Conservation (phyloP, 106 monocot species). For the Alisma plantagoaquatica region DNA sequence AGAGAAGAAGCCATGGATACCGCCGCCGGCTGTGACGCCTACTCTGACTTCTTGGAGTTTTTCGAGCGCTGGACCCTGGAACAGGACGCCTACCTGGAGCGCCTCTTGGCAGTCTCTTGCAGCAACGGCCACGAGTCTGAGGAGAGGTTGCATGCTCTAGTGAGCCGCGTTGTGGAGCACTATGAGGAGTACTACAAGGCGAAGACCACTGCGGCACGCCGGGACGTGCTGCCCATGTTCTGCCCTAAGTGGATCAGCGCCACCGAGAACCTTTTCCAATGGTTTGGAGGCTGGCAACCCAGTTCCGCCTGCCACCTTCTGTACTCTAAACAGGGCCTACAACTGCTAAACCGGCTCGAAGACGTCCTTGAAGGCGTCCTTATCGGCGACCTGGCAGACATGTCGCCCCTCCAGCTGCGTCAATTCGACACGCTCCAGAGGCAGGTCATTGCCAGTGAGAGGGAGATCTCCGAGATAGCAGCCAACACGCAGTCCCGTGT, state of each 20-base stretch:
- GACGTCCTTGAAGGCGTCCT: conserved; percentile 18
- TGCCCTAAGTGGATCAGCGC: conserved; percentile 43
- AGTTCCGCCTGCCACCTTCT: conserved; percentile 48
- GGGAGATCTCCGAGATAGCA: conserved; percentile 31
- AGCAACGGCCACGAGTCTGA: neutral
- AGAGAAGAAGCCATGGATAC: too few species aligned
- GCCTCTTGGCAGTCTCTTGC: conserved; percentile 24
- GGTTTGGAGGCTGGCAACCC: conserved; percentile 63
- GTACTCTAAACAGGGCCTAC: conserved; percentile 60
- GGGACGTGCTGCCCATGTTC: conserved; percentile 50
- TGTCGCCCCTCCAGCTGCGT: conserved; percentile 28
- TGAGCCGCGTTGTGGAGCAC: conserved; percentile 29
- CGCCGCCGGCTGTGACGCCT: too few species aligned
- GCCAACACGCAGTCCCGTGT: conserved; percentile 33
- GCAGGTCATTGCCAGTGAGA: conserved; percentile 20
- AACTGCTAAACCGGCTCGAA: conserved; percentile 28
- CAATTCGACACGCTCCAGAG: conserved; percentile 33
- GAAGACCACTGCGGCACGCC: conserved; percentile 25
- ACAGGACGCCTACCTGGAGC: conserved; percentile 28
- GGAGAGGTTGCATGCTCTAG: too few species aligned
- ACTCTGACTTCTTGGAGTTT: conserved; percentile 36
- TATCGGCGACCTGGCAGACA: conserved; percentile 24
- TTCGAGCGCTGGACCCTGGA: conserved; percentile 39
- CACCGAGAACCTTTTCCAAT: conserved; percentile 35
- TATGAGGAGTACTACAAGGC: conserved; percentile 58